Evolutionary conservation across 345 rosid genomes (phyloP).

Genomic region (Bretschneidera sinensis): DNA sequence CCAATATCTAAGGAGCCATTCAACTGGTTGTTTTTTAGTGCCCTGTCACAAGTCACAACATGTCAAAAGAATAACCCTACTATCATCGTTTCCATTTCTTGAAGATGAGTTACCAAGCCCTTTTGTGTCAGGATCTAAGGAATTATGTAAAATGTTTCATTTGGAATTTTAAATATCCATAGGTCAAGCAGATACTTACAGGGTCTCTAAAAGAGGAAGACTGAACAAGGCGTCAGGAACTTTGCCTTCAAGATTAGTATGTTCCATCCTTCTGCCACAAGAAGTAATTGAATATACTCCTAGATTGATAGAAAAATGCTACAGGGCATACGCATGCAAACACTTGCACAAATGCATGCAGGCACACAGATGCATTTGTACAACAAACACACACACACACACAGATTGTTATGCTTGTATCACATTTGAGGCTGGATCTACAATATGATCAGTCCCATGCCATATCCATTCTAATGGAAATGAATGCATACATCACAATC

Average conservation of each 20-base stretch:
- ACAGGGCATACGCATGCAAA: no score
- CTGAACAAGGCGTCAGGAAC: slow-evolving; percentile 55
- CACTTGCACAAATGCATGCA: no score
- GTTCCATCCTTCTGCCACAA: slow-evolving; percentile 58
- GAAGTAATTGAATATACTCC: not conserved
- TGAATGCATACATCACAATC: no score
- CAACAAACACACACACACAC: no score
- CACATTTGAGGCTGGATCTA: not conserved
- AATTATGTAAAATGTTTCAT: not conserved
- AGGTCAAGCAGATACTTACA: slow-evolving; percentile 39
- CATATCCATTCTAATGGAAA: not conserved
- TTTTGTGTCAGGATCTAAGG: not conserved
- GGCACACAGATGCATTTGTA: no score
- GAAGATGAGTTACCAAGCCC: not conserved
- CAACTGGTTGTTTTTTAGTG: slow-evolving; percentile 43
- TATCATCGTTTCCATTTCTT: not conserved
- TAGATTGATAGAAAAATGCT: not conserved
- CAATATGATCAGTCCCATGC: not conserved
- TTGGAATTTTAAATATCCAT: not conserved
- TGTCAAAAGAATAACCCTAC: not conserved
- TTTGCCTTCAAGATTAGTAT: slow-evolving; percentile 38
- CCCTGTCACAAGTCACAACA: slow-evolving; percentile 28
- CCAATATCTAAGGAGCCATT: slow-evolving; percentile 54
- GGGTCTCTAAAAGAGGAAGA: slow-evolving; percentile 52
- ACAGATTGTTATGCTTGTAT: no score